Conservation (phyloP, 2,329 filamentous ascomycete species). For the Sarocladium kiliense region DNA sequence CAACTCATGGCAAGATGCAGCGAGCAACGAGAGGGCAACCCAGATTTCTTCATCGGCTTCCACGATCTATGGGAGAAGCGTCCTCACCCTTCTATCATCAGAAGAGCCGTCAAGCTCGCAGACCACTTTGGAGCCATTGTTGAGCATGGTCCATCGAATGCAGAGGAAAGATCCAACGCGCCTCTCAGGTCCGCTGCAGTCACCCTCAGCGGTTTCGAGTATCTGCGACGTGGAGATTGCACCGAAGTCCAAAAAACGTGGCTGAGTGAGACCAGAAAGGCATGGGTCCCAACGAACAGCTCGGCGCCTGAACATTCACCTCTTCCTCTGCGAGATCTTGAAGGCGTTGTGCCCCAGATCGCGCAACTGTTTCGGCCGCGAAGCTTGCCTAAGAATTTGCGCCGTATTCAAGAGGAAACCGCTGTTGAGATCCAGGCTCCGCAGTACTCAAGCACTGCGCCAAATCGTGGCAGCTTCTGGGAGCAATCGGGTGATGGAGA, state of each 20-base stretch:
- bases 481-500: slow-evolving; percentile 21
- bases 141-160: slow-evolving; percentile 20
- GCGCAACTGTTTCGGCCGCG: slow-evolving; percentile 15
- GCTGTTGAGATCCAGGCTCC: slow-evolving; percentile 15
- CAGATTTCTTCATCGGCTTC: slow-evolving; percentile 32
- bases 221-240: slow-evolving; percentile 25
- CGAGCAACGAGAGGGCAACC: slow-evolving; percentile 23
- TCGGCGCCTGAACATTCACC: slow-evolving; percentile 2
- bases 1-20: slow-evolving; percentile 22
- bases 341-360: slow-evolving; percentile 19
- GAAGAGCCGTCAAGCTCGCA: slow-evolving; percentile 29
- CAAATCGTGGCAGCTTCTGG: slow-evolving; percentile 25
- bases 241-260: slow-evolving; percentile 24
- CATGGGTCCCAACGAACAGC: slow-evolving; percentile 8
- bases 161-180: slow-evolving; percentile 9
- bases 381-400: slow-evolving; percentile 14
- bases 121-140: slow-evolving; percentile 29
- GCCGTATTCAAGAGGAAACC: slow-evolving; percentile 13
- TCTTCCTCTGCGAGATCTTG: slow-evolving; percentile 19
- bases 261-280: slow-evolving; percentile 18
- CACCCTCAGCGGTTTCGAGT: slow-evolving; percentile 29
- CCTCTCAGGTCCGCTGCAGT: not conserved
- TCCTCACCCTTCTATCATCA: slow-evolving; percentile 27
- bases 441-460: slow-evolving; percentile 18
- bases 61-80: slow-evolving; percentile 27